A percentile compares a stretch with the other conserved stretches of the same genome.
phyloP scores from a whole-genome alignment of 768 basidiomycete species.

The Lyophyllum shimeji region DNA sequence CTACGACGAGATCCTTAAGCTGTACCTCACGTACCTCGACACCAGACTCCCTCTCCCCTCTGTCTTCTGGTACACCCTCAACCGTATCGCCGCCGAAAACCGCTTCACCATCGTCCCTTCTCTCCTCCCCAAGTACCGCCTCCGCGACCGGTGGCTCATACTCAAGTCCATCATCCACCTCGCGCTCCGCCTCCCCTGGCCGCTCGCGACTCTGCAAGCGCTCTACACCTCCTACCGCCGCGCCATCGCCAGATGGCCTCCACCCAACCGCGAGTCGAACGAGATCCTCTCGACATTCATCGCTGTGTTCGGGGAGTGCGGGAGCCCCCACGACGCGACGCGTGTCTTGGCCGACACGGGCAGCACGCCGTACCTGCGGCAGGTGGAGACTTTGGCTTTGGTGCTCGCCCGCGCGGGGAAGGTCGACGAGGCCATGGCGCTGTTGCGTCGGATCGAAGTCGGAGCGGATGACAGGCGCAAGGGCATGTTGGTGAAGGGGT shows the following conservation, averaged over 20 bases:
- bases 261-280: background rate
- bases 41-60: background rate
- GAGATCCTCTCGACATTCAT: conserved; percentile 14
- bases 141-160: conserved; percentile 12
- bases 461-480: background rate
- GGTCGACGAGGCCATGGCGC: conserved; percentile 12
- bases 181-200: conserved; percentile 6
- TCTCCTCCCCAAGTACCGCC: background rate
- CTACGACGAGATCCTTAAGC: conserved; percentile 9
- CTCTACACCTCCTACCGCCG: conserved; percentile 13
- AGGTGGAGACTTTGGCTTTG: conserved; percentile 12
- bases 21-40: conserved; percentile 8
- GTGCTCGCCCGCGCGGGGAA: conserved; percentile 16
- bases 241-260: too few relatives aligned
- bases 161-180: conserved; percentile 15
- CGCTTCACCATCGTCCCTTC: background rate
- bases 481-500: conserved; percentile 1
- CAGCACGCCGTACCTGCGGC: conserved; percentile 3
- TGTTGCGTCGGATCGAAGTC: conserved; percentile 9
- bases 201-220: conserved; percentile 3
- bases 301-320: conserved; percentile 13
- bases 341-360: conserved; percentile 12
- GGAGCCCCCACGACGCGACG: conserved; percentile 9
- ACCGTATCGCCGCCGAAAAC: background rate
- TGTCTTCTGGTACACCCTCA: conserved; percentile 5